These are phyloP conservation scores for Syzygium aromaticum DNA, from an alignment of 345 rosid genomes.

Conservation along the genomic window DNA sequence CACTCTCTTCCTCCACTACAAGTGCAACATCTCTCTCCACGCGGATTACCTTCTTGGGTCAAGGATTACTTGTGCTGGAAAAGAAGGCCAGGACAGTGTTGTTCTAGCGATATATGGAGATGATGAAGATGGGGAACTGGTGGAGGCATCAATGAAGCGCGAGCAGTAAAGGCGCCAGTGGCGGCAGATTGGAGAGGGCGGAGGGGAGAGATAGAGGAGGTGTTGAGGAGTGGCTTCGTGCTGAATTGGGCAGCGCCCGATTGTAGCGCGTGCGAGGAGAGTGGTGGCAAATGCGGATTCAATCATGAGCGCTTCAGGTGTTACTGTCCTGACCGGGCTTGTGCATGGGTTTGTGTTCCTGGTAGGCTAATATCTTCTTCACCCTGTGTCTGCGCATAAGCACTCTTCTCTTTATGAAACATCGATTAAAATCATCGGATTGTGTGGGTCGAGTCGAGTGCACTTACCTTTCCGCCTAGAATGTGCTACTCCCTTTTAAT, in stretches of 20 bases:
- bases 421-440: neutral
- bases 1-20: neutral
- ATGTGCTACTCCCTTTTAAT: neutral
- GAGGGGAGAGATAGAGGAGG: neutral
- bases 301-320: constrained; percentile 6
- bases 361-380: neutral
- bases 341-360: neutral
- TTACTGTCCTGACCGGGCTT: constrained; percentile 43
- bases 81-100: neutral
- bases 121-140: neutral
- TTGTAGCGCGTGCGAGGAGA: constrained; percentile 19
- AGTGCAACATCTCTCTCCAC: constrained; percentile 1
- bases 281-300: constrained; percentile 45
- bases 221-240: constrained; percentile 22
- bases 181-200: neutral
- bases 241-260: constrained; percentile 30
- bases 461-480: neutral
- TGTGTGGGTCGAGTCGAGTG: neutral
- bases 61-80: neutral
- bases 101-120: constrained; percentile 6
- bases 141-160: constrained; percentile 9
- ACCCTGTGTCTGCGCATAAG: neutral
- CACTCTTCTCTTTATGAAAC: neutral
- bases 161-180: constrained; percentile 8
- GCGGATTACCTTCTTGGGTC: neutral